Conservation (phyloP, 2,329 filamentous ascomycete species). For the Tolypocladium ophioglossoides region DNA sequence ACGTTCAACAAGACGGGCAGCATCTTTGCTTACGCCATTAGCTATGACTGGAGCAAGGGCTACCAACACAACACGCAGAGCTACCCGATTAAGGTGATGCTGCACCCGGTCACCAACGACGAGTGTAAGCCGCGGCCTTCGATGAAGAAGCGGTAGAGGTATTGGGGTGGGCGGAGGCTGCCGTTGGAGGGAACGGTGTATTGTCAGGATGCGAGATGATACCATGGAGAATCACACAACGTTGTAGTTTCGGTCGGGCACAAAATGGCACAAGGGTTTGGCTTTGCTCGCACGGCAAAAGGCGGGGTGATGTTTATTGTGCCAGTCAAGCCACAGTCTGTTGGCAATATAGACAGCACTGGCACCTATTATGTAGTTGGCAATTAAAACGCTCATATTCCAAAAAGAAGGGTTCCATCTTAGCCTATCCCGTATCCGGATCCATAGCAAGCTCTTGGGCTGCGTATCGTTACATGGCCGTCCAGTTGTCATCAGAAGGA, state of each 20-base stretch:
- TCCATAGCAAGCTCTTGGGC: not conserved
- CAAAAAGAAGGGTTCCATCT: not conserved
- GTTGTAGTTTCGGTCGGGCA: not conserved
- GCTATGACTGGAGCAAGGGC: constrained; percentile 98
- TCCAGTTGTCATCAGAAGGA: not conserved
- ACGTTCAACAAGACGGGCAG: constrained; percentile 81
- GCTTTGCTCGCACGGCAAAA: not conserved
- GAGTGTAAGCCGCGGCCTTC: constrained; percentile 53
- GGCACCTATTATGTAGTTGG: not conserved
- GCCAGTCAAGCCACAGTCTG: not conserved
- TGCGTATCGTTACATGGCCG: not conserved
- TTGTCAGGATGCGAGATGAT: not conserved
- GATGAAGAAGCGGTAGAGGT: constrained; percentile 45
- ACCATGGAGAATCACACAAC: not conserved
- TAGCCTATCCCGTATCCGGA: not conserved
- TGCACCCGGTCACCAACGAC: constrained; percentile 60
- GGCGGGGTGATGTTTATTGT: not conserved
- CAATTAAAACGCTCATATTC: not conserved
- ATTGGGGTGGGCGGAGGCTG: not conserved
- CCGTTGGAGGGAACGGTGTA: not conserved
- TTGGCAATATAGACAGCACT: not conserved
- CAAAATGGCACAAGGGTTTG: not conserved
- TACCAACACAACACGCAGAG: constrained; percentile 72
- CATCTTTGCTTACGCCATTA: constrained; percentile 82
- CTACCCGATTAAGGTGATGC: constrained; percentile 71